Evolutionary conservation across 1,284 basidiomycete genomes (phyloP), one percentile per base, ranked within the genome.

Genomic region (Cutaneotrichosporon mucoides): DNA sequence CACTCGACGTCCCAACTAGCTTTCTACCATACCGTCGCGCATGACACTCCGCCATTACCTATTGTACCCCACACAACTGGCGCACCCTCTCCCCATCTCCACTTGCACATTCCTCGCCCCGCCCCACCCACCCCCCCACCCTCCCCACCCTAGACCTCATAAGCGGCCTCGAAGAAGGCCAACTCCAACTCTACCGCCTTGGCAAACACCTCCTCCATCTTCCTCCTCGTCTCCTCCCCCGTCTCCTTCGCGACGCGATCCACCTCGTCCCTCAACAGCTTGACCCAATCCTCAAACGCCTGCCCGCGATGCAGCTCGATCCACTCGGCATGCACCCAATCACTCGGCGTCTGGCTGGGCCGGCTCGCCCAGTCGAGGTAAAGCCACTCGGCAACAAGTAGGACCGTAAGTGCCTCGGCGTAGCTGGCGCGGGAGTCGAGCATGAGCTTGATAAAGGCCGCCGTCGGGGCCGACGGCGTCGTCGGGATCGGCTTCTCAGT

Each of bases 331-430:
- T 59, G 38, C 0, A 64, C 41, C 63, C 63, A 64, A 54, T 64
- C 55, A 0, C 16, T 9, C 2, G 63, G 63, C 6, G 35, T 40
- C 4, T 24, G 47, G 5, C 6, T 12, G 34, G 1, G 24, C 1
- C 12, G 43, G 44, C 24, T 60, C 33, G 56, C 62, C 63, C 63
- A 64, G 59, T 64, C 63, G 55, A 61, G 59, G 55, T 64, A 64
- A 16, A 64, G 54, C 63, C 63, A 64, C 55, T 64, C 63, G 40
- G 63, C 63, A 35, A 64, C 63, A n/a, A 64, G 63, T 5, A 64
- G 55, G 12, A 61, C 56, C 4, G 43, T 42, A 43, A 64, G 59
- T 5, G 59, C 56, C 13, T 45, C 35, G 4, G 51, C 54, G 37
- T 64, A 64, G 34, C 36, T 41, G n/a, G 34, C 37, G 15, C 57